Base-by-base conservation (phyloP, 1,139 yeast species). In the Suhomyces bribrorum region DNA sequence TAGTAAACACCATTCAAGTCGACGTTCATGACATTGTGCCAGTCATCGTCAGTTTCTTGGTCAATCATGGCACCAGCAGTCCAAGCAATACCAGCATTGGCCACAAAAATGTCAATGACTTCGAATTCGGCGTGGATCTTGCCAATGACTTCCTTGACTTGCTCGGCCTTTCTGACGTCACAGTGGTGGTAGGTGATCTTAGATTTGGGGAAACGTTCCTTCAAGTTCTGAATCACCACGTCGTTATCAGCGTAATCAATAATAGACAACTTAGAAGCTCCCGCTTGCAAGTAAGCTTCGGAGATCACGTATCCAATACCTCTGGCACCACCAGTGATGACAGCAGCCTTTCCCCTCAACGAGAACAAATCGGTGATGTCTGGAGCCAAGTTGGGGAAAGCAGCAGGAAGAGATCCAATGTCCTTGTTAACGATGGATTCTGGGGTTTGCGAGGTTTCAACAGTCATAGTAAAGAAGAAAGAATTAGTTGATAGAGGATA, bases 61-160 rank as follows among this genome's bases (percentile, higher is more conserved):
- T 67, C 71, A 40, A 68, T 62, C 46, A 69, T 46, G 29, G 53
- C 55, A 15, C 71, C 69, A 3, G 66, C 54, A 25, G 73, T 66
- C 66, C 75, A 71, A 27, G 75, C 75, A 33, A 73, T 62, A 18
- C 79, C 81, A 11, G 81, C 80, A 49, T 75, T 76, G 43, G 79
- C 77, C 34, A 75, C 75, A 39, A 75, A 73, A 20, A 75, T 72
- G 51, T 77, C 81, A 37, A 77, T 65, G 17, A 60, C 61, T 13
- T 64, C 61, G 44, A 72, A 72, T n/a, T 59, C 64, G 23, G 50
- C 52, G 41, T 56, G 62, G 40, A 67, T 61, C 28, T 54, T 44
- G 26, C 55, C 60, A 32, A 72, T 60, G 12, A 66, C 66, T 14
- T 50, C 44, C 38, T 62, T 50, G 26, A 72, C 76, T 40, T 62